Conservation (phyloP, 495 filamentous ascomycete genomes). For the Margaritispora aquatica region DNA sequence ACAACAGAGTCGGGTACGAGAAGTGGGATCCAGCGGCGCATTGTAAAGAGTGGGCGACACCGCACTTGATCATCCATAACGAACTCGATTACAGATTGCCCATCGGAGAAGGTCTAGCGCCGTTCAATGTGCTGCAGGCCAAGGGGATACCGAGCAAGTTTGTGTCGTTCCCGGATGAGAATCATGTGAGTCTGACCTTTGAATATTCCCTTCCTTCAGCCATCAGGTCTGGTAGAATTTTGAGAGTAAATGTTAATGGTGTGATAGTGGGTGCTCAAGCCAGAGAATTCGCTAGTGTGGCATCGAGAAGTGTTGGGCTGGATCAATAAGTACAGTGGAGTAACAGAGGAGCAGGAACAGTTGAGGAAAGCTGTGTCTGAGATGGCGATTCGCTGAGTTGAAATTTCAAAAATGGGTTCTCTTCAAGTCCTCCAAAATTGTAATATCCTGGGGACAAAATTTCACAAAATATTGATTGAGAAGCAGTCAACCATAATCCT, state of each 20-base stretch:
- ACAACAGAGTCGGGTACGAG: slow-evolving; percentile 64
- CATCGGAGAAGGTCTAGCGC: slow-evolving; percentile 73
- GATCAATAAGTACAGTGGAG: slow-evolving; percentile 77
- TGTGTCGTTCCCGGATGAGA: slow-evolving; percentile 79
- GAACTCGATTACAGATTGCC: slow-evolving; percentile 88
- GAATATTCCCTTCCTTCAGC: background rate
- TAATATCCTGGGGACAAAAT: no score
- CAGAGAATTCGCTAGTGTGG: slow-evolving; percentile 87
- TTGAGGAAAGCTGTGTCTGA: slow-evolving; percentile 4
- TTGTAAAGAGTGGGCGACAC: slow-evolving; percentile 69
- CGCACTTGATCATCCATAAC: slow-evolving; percentile 73
- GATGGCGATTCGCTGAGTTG: background rate
- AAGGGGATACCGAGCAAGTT: slow-evolving; percentile 63
- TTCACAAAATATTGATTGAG: no score
- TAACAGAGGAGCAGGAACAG: slow-evolving; percentile 24
- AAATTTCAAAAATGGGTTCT: no score
- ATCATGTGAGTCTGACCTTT: slow-evolving; percentile 40
- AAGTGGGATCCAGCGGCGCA: slow-evolving; percentile 74
- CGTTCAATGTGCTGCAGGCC: slow-evolving; percentile 84
- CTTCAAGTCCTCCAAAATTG: no score
- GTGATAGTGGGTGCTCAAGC: slow-evolving; percentile 77
- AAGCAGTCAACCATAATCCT: no score
- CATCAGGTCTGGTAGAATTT: slow-evolving; percentile 6
- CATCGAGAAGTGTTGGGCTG: slow-evolving; percentile 81
- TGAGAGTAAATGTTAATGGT: slow-evolving; percentile 6